phyloP scores from a whole-genome alignment of 257 asterid genomes.

The Perilla frutescens region DNA sequence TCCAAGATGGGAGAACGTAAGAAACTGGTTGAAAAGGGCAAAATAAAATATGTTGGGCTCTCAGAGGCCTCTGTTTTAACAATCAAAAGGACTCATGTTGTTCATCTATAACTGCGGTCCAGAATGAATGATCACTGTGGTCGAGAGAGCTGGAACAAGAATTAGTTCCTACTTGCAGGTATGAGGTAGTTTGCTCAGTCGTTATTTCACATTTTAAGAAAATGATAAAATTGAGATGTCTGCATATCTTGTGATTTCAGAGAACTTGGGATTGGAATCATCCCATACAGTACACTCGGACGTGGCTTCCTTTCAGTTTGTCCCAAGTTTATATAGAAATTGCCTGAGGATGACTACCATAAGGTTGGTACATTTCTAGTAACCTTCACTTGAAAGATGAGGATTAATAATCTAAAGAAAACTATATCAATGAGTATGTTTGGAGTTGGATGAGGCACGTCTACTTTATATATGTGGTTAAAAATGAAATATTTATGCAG shows the following conservation, averaged over 20 bases:
- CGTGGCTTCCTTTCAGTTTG: conserved; percentile 46
- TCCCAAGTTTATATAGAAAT: conserved; percentile 29
- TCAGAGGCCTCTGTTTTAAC: conserved; percentile 72
- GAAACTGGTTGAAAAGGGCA: conserved; percentile 73
- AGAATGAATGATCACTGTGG: conserved; percentile 68
- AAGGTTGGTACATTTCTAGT: conserved; percentile 47
- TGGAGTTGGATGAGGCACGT: too few relatives aligned
- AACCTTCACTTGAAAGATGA: too few relatives aligned
- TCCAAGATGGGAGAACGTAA: conserved; percentile 65
- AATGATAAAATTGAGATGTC: too few relatives aligned
- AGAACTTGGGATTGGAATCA: conserved; percentile 50
- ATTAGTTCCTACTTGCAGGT: conserved; percentile 36
- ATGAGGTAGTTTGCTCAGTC: too few relatives aligned
- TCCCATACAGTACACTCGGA: conserved; percentile 49
- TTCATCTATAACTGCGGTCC: conserved; percentile 73
- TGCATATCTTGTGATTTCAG: conserved; percentile 29
- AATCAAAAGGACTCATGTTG: conserved; percentile 71
- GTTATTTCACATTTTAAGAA: too few relatives aligned
- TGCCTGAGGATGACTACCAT: conserved; percentile 31
- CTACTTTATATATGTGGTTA: too few relatives aligned
- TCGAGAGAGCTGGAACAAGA: conserved; percentile 61
- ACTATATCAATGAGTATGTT: too few relatives aligned
- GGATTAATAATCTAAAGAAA: too few relatives aligned
- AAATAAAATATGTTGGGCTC: conserved; percentile 65
- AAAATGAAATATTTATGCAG: too few relatives aligned